phyloP scores from a whole-genome alignment of 2,329 filamentous ascomycete species.

The Colletotrichum tropicicola region DNA sequence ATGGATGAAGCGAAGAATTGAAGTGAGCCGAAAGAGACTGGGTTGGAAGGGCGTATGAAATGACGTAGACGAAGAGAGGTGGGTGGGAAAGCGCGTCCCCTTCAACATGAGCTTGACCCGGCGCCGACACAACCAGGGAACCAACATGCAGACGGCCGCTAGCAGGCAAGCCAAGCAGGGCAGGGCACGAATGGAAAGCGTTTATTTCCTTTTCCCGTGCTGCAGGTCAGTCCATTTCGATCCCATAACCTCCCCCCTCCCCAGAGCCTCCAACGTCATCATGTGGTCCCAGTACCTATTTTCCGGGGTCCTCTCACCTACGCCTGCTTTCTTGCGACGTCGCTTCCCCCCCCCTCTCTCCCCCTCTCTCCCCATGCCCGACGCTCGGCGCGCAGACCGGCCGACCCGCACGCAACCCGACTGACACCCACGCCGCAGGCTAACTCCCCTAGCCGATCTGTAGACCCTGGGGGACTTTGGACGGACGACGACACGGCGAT shows the following conservation, averaged over 20 bases:
- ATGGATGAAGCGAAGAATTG: neutral
- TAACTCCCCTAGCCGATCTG: neutral
- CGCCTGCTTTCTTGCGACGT: neutral
- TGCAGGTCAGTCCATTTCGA: neutral
- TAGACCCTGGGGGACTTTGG: neutral
- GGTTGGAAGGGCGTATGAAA: no score
- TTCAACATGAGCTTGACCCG: no score
- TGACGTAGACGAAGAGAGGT: no score
- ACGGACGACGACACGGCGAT: neutral
- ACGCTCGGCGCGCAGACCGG: neutral
- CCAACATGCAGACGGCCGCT: no score
- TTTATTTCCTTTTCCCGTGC: neutral
- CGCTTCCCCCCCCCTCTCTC: no score
- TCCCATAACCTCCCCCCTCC: neutral
- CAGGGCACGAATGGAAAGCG: neutral
- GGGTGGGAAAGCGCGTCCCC: no score
- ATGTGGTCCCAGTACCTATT: conserved; percentile 1
- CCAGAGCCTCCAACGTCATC: conserved; percentile 25
- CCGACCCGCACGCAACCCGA: conserved; percentile 5
- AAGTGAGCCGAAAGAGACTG: no score
- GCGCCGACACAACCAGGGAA: no score
- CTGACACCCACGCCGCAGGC: conserved; percentile 1
- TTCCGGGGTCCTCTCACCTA: neutral
- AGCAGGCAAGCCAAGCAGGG: no score
- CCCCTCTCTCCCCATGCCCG: no score